A percentile compares a stretch with the other conserved stretches of the same genome.
phyloP scores from a whole-genome alignment of 139 green algal species.

The Diplosphaera chodatii region DNA sequence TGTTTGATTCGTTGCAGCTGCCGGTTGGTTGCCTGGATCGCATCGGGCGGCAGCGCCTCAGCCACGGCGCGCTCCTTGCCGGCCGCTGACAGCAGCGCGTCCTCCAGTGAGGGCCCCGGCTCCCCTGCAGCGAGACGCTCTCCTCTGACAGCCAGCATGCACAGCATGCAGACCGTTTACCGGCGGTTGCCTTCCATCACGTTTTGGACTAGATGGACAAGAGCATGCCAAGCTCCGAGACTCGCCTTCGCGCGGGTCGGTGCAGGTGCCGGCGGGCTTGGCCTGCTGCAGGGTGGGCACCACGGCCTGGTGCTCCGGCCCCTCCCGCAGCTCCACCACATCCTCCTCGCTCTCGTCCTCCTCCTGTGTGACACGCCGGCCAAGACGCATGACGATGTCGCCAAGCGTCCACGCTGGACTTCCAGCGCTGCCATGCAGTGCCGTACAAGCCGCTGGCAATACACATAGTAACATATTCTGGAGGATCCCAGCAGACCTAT shows the following conservation, averaged over 20 bases:
- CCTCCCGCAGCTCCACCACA: constrained; percentile 22
- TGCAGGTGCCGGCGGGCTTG: not conserved
- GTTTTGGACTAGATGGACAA: no score
- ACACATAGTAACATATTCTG: no score
- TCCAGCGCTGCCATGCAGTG: no score
- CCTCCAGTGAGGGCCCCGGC: constrained; percentile 20
- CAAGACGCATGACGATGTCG: no score
- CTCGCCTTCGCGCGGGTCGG: not conserved
- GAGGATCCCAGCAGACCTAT: no score
- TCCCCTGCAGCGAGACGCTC: constrained; percentile 2
- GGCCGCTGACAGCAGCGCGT: constrained; percentile 26
- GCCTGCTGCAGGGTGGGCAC: constrained; percentile 11
- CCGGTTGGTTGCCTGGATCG: constrained; percentile 14
- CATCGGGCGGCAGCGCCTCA: constrained; percentile 37
- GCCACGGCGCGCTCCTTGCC: constrained; percentile 29
- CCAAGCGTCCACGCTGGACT: no score
- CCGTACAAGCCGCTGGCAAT: no score
- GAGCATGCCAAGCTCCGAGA: no score
- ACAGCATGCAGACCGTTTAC: no score
- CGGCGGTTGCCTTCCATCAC: no score
- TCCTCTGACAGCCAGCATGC: constrained; percentile 11
- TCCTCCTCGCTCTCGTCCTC: constrained; percentile 8
- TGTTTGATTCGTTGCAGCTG: no score
- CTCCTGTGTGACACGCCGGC: no score
- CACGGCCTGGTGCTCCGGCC: constrained; percentile 27